A percentile compares a stretch with the other conserved stretches of the same genome.
These are phyloP conservation scores for Calonectria henricotiae DNA, from an alignment of 2,329 filamentous ascomycete species.

Conservation along the genomic window DNA sequence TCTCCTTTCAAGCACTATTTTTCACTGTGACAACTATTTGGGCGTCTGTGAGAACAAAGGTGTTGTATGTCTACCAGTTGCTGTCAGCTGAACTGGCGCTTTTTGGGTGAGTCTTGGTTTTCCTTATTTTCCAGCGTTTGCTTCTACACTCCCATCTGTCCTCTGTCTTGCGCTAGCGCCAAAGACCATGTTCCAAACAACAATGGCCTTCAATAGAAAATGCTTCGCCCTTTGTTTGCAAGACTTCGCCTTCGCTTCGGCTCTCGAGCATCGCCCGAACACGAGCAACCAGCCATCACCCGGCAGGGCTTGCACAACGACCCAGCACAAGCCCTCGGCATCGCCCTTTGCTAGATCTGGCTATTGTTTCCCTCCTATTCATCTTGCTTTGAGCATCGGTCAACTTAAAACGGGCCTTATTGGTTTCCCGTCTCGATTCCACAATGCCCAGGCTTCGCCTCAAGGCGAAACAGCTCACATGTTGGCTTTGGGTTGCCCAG, in stretches of 20 bases:
- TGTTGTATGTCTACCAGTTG: conserved; percentile 62
- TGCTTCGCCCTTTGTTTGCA: conserved; percentile 6
- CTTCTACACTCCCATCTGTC: conserved; percentile 19
- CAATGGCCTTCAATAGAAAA: background rate
- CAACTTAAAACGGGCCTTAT: background rate
- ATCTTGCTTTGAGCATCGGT: background rate
- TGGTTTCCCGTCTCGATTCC: background rate
- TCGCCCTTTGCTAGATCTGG: background rate
- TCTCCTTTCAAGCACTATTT: conserved; percentile 33
- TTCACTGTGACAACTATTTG: conserved; percentile 41
- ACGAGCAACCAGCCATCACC: background rate
- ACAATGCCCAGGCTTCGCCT: conserved; percentile 6
- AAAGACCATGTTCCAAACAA: background rate
- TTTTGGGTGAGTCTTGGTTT: conserved; percentile 53
- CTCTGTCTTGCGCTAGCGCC: conserved; percentile 6
- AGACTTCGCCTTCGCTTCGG: background rate
- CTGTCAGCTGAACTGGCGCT: conserved; percentile 54
- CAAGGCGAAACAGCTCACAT: conserved; percentile 7
- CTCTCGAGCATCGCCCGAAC: background rate
- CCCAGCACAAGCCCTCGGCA: background rate
- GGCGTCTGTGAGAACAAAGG: conserved; percentile 43
- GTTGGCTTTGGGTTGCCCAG: conserved; percentile 23
- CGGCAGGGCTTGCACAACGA: background rate
- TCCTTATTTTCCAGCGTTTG: conserved; percentile 18
- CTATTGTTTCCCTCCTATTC: background rate